Evolutionary conservation across 257 asterid species (phyloP), one percentile per base, ranked within the genome.

Genomic region (Nicotiana otophora): DNA sequence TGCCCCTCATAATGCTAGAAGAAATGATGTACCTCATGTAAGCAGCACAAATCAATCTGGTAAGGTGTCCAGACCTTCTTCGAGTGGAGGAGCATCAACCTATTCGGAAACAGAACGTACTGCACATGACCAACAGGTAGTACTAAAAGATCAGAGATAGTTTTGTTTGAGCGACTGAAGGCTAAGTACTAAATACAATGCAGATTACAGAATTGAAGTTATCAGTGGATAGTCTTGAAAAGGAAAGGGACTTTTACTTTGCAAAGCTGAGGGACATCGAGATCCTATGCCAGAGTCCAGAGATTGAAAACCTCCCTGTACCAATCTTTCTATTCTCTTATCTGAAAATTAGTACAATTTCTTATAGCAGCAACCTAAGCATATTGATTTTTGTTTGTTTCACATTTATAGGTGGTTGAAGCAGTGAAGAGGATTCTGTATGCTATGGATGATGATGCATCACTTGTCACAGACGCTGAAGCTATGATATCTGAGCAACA

Each of bases 241-340:
- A 92, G 90, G 99, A 95, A 88, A 91, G 99, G 85, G 99, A 94
- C 89, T 95, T 94, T 86, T 94, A 94, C 91, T 95, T 95, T 80
- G 88, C 92, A 68, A 95, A 94, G 86, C 68, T 95, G 89, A 92
- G 99, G 90, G 99, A 95, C 77, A 86, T 94, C 58, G 99, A 94
- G 83, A 91, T 95, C 84, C 67, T 94, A 57, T 92, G 97, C 90
- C 98, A 95, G 89, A 88, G 86, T 54, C 94, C 98, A 8, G 89
- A 86, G 83, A 87, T 92, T 74, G 98, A 89, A 88, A 91, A 90
- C 39, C 84, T 82, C 67, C 90, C 92, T 3, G 99, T 95, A 92
- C 51, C 51, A 16, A 76, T 51, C 75, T 66, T 68, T 81, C 17
- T 7, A 61, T 28, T 57, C 34, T 55, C 46, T 51, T 51, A 51